Conservation (phyloP, 768 basidiomycete species). For the Coprinopsis strossmayeri region DNA sequence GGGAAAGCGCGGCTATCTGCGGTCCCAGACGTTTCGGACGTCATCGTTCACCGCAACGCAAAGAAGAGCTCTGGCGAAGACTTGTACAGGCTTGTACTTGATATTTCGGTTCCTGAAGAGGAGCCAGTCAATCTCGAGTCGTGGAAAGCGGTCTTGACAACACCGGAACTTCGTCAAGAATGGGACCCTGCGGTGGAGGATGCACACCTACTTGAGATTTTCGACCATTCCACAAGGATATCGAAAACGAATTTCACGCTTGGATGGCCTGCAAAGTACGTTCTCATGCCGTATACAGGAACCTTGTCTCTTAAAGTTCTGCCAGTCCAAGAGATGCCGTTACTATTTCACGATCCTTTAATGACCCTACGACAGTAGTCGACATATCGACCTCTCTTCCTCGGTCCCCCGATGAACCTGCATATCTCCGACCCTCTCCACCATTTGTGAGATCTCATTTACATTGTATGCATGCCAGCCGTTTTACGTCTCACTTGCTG, state of each 20-base stretch:
- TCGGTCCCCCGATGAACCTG: constrained; percentile 83
- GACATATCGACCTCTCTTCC: constrained; percentile 93
- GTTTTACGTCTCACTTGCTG: no score
- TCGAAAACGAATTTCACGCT: constrained; percentile 86
- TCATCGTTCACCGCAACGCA: constrained; percentile 62
- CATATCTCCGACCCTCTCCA: constrained; percentile 85
- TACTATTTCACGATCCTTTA: constrained; percentile 82
- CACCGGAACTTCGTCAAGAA: constrained; percentile 82
- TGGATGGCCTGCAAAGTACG: constrained; percentile 96
- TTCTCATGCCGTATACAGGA: constrained; percentile 13
- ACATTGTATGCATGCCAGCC: no score
- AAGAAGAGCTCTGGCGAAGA: constrained; percentile 58
- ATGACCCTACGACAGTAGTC: constrained; percentile 76
- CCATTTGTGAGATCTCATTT: constrained; percentile 90
- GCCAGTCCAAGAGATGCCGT: constrained; percentile 87
- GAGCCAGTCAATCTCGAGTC: constrained; percentile 61
- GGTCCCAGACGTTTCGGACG: constrained; percentile 60
- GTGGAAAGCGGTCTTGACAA: constrained; percentile 76
- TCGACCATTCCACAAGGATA: constrained; percentile 82
- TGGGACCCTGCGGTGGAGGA: constrained; percentile 94
- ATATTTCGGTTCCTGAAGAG: constrained; percentile 65
- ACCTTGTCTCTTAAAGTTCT: constrained; percentile 6
- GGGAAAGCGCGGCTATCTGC: constrained; percentile 49
- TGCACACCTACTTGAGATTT: constrained; percentile 74
- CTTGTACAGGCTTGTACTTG: constrained; percentile 77